Percentiles rank a stretch among this genome's conserved stretches.
These are phyloP conservation scores for Rhodotorula graminis DNA, from an alignment of 768 basidiomycete species.

Conservation along the genomic window DNA sequence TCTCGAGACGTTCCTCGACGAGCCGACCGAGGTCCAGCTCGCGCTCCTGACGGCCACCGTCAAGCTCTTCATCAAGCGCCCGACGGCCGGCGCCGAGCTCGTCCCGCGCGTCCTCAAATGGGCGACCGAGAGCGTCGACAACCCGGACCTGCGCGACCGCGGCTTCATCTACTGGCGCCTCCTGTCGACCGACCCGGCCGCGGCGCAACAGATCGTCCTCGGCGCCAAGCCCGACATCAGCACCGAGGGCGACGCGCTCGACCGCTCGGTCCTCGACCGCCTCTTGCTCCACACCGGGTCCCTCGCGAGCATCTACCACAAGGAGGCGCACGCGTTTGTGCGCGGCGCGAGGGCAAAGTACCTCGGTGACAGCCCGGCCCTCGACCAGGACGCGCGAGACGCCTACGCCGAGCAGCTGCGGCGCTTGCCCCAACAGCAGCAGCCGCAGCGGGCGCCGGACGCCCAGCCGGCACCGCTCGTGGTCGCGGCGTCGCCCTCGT, in stretches of 20 bases:
- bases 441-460: neutral
- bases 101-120: conserved; percentile 94
- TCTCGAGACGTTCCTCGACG: conserved; percentile 80
- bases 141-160: conserved; percentile 91
- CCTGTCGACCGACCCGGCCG: conserved; percentile 82
- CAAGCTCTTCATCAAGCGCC: conserved; percentile 91
- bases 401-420: conserved; percentile 32
- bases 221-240: conserved; percentile 86
- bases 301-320: conserved; percentile 71
- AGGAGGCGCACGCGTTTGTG: conserved; percentile 37
- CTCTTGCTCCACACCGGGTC: conserved; percentile 88
- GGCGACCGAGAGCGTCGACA: conserved; percentile 96
- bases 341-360: conserved; percentile 27
- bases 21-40: conserved; percentile 92
- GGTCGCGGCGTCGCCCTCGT: neutral
- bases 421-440: conserved; percentile 11
- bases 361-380: conserved; percentile 34
- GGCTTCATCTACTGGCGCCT: conserved; percentile 99
- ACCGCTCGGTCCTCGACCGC: conserved; percentile 90
- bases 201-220: conserved; percentile 83
- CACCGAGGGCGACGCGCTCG: conserved; percentile 97
- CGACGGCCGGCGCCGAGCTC: conserved; percentile 77
- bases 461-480: no score
- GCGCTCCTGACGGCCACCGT: conserved; percentile 89
- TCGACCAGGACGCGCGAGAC: conserved; percentile 31